Evolutionary conservation across 371 early-diverging fungal species (phyloP).

Genomic region (Lichtheimia corymbifera): DNA sequence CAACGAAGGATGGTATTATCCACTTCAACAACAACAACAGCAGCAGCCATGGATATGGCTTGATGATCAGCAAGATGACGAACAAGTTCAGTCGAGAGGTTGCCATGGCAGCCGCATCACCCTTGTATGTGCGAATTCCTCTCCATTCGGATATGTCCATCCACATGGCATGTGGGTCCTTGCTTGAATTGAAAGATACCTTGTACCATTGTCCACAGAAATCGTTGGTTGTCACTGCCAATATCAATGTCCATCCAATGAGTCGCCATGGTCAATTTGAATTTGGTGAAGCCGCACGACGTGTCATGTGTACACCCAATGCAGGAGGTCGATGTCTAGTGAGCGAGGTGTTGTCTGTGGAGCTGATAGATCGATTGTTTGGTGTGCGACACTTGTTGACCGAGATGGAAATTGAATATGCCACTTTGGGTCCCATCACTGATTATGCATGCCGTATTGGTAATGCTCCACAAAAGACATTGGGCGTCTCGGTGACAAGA

Average conservation of each 20-base stretch:
- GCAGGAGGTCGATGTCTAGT: constrained; percentile 56
- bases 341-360: constrained; percentile 57
- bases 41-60: neutral
- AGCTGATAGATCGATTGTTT: constrained; percentile 49
- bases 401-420: constrained; percentile 55
- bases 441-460: constrained; percentile 48
- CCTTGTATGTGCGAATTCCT: constrained; percentile 12
- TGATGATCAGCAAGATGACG: neutral
- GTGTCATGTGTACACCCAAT: constrained; percentile 45
- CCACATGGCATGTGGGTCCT: constrained; percentile 20
- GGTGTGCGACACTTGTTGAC: constrained; percentile 50
- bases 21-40: neutral
- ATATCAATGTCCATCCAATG: constrained; percentile 15
- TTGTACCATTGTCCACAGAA: constrained; percentile 6
- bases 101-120: neutral
- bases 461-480: neutral
- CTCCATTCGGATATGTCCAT: constrained; percentile 31
- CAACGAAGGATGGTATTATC: neutral
- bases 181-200: constrained; percentile 14
- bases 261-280: neutral
- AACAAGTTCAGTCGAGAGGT: too few relatives aligned
- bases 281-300: constrained; percentile 17
- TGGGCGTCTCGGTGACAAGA: constrained; percentile 62
- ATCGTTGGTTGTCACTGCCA: constrained; percentile 20
- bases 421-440: constrained; percentile 51